Conservation (phyloP, 495 filamentous ascomycete species). For the Tetracladium setigerum region DNA sequence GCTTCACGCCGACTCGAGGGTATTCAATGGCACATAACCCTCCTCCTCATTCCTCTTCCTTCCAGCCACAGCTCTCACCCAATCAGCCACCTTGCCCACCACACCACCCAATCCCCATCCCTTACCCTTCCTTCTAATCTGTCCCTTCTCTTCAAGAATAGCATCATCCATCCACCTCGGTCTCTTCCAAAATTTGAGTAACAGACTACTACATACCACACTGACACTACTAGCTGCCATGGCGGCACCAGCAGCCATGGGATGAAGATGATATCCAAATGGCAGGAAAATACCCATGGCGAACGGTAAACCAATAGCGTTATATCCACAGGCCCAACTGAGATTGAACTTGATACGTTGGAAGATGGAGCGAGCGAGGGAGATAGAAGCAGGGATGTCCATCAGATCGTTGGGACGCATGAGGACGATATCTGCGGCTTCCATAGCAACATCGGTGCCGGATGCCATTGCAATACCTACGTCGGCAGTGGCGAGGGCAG, state of each 20-base stretch:
- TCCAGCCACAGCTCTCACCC: constrained; percentile 24
- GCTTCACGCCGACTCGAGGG: constrained; percentile 7
- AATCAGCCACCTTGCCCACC: constrained; percentile 31
- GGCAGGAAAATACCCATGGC: constrained; percentile 95
- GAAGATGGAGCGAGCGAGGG: constrained; percentile 82
- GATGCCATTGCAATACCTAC: constrained; percentile 88
- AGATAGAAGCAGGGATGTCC: constrained; percentile 77
- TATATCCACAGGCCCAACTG: constrained; percentile 87
- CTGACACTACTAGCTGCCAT: constrained; percentile 91
- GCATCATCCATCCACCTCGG: constrained; percentile 84
- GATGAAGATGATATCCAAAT: constrained; percentile 78
- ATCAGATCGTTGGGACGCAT: constrained; percentile 91
- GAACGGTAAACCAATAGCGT: constrained; percentile 85
- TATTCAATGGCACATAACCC: constrained; percentile 49
- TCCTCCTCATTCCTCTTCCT: constrained; percentile 36
- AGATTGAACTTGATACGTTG: constrained; percentile 89
- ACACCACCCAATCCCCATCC: constrained; percentile 38
- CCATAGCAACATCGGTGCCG: constrained; percentile 96
- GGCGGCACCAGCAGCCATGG: constrained; percentile 89
- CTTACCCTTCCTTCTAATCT: constrained; percentile 31
- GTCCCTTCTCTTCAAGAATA: constrained; percentile 47
- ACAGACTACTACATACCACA: constrained; percentile 75
- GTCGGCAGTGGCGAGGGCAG: constrained; percentile 84
- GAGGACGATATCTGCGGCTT: constrained; percentile 91
- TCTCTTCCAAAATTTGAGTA: constrained; percentile 81